Evolutionary conservation across 2,329 filamentous ascomycete genomes (phyloP).

Genomic region (Claviceps pazoutovae): DNA sequence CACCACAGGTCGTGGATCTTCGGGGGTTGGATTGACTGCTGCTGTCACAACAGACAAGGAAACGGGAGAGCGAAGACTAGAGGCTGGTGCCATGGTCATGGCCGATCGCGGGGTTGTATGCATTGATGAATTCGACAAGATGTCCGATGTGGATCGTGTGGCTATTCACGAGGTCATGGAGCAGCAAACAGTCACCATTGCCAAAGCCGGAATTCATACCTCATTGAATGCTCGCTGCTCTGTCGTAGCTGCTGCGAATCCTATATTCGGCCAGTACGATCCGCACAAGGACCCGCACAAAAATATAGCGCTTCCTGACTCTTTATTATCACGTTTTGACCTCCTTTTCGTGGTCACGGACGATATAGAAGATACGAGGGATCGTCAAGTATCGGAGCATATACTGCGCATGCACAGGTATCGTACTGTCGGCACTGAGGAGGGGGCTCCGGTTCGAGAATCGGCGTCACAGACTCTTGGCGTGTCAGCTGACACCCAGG

Average conservation of each 20-base stretch:
- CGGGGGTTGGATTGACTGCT: conserved; percentile 91
- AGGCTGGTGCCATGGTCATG: conserved; percentile 98
- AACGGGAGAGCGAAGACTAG: conserved; percentile 83
- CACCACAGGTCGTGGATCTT: conserved; percentile 91
- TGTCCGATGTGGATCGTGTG: conserved; percentile 95
- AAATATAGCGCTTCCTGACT: conserved; percentile 95
- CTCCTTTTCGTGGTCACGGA: conserved; percentile 94
- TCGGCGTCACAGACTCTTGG: conserved; percentile 71
- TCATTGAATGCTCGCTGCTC: conserved; percentile 93
- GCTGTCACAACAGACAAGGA: conserved; percentile 96
- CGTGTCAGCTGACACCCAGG: conserved; percentile 69
- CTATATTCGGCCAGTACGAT: conserved; percentile 96
- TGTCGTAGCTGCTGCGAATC: conserved; percentile 91
- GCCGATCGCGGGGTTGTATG: conserved; percentile 94
- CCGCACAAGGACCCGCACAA: conserved; percentile 97
- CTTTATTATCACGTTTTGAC: conserved; percentile 95
- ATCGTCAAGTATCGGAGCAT: conserved; percentile 87
- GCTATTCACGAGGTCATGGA: conserved; percentile 99
- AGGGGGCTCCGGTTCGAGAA: conserved; percentile 87
- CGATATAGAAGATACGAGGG: conserved; percentile 87
- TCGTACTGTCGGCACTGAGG: conserved; percentile 80
- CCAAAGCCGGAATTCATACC: conserved; percentile 96
- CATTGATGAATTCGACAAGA: conserved; percentile 99
- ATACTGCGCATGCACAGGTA: conserved; percentile 96
- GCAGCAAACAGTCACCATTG: conserved; percentile 97